Conservation (phyloP, 208 protist genomes). For the Trypanosoma melophagium region DNA sequence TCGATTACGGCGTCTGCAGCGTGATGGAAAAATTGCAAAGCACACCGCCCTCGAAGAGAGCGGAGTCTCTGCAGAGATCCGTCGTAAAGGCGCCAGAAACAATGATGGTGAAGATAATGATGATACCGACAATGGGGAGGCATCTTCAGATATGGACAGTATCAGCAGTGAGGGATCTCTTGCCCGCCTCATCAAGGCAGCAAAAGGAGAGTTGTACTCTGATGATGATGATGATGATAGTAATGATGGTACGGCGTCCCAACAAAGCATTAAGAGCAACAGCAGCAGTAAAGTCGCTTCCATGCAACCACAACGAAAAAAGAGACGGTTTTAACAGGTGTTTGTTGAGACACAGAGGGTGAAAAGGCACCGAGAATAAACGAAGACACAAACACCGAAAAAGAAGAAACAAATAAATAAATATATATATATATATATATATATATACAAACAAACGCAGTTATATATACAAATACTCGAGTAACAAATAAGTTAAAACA, state of each 20-base stretch:
- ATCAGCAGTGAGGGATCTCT: slow-evolving; percentile 32
- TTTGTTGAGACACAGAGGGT: slow-evolving; percentile 3
- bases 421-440: no score
- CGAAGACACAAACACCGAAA: no score
- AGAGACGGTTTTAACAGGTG: no score
- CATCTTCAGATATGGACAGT: slow-evolving; percentile 22
- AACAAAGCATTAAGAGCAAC: no score
- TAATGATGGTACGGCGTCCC: slow-evolving; percentile 23
- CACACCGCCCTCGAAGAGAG: slow-evolving; percentile 62
- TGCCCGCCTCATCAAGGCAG: slow-evolving; percentile 29
- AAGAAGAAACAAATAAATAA: no score
- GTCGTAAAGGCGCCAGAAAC: slow-evolving; percentile 18
- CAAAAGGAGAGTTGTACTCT: slow-evolving; percentile 35
- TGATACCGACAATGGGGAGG: slow-evolving; percentile 32
- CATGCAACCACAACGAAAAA: slow-evolving; percentile 21
- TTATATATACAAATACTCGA: no score
- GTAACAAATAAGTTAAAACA: no score
- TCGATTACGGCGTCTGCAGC: slow-evolving; percentile 72
- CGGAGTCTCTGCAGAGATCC: slow-evolving; percentile 30
- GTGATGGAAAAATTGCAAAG: slow-evolving; percentile 59
- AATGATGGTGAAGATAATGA: slow-evolving; percentile 27
- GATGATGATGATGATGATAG: slow-evolving; percentile 40
- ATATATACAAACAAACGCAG: no score
- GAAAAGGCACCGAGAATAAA: not conserved
- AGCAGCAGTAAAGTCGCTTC: slow-evolving; percentile 27